A percentile compares a stretch with the other conserved stretches of the same genome.
Evolutionary conservation across 495 filamentous ascomycete species (phyloP).

Genomic region (Talaromyces borbonicus): DNA sequence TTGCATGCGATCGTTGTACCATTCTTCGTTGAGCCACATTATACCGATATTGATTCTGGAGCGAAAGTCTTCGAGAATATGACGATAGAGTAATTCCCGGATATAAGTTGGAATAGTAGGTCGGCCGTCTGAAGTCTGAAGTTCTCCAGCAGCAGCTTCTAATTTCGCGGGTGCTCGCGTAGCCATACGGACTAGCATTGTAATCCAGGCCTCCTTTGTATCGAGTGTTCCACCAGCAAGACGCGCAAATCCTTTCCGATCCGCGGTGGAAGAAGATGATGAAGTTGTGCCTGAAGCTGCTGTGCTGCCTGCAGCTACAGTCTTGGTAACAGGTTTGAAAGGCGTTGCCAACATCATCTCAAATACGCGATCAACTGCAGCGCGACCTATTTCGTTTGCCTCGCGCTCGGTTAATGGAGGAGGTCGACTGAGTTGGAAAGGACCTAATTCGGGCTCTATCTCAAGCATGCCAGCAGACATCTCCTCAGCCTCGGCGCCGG

Average conservation of each 20-base stretch:
- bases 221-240: conserved; percentile 80
- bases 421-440: conserved; percentile 72
- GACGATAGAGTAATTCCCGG: conserved; percentile 68
- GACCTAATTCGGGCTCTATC: conserved; percentile 46
- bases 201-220: conserved; percentile 75
- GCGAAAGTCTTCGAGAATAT: conserved; percentile 85
- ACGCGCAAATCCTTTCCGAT: conserved; percentile 56
- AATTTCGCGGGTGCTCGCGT: conserved; percentile 66
- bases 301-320: not conserved
- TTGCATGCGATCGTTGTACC: conserved; percentile 82
- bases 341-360: conserved; percentile 64
- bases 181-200: conserved; percentile 73
- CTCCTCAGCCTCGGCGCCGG: conserved; percentile 58
- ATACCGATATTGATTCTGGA: conserved; percentile 77
- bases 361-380: conserved; percentile 66
- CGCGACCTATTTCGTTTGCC: conserved; percentile 54
- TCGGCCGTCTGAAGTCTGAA: conserved; percentile 9
- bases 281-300: not conserved
- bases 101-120: conserved; percentile 52
- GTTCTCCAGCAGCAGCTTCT: conserved; percentile 34
- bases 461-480: conserved; percentile 44
- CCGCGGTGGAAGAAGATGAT: not conserved
- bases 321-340: conserved; percentile 26
- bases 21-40: conserved; percentile 92
- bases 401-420: conserved; percentile 60